Conservation (phyloP, 768 basidiomycete species). For the Podaxis carcinomalis region DNA sequence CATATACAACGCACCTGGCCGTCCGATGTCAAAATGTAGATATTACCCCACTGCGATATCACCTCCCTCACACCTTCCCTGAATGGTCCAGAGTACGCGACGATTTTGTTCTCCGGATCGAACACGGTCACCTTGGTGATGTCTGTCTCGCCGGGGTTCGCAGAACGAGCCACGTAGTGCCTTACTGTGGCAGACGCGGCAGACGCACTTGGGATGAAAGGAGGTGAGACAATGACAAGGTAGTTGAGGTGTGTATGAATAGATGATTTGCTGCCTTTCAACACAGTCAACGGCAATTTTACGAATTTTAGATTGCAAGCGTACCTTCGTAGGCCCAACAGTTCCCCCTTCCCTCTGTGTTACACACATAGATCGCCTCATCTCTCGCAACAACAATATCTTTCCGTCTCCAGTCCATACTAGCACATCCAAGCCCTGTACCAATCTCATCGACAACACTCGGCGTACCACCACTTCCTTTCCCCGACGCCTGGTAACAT, state of each 20-base stretch:
- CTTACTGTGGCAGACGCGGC: slow-evolving; percentile 74
- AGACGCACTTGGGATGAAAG: slow-evolving; percentile 61
- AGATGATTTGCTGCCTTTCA: slow-evolving; percentile 68
- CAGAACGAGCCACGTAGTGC: slow-evolving; percentile 56
- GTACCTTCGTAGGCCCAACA: slow-evolving; percentile 92
- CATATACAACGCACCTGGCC: slow-evolving; percentile 52
- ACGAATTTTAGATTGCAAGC: background rate
- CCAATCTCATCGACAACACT: slow-evolving; percentile 84
- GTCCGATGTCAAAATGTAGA: slow-evolving; percentile 76
- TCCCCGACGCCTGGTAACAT: slow-evolving; percentile 69
- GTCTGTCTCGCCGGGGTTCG: slow-evolving; percentile 45
- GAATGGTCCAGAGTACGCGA: slow-evolving; percentile 80
- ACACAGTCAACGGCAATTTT: background rate
- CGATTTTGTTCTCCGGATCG: slow-evolving; percentile 88
- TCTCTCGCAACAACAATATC: slow-evolving; percentile 85
- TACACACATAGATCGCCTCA: slow-evolving; percentile 88
- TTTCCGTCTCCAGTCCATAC: slow-evolving; percentile 66
- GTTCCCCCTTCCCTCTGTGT: slow-evolving; percentile 73
- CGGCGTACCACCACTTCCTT: slow-evolving; percentile 61
- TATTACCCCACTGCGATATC: slow-evolving; percentile 74
- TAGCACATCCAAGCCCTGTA: slow-evolving; percentile 77
- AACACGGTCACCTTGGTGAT: slow-evolving; percentile 81
- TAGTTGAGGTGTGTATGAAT: slow-evolving; percentile 78
- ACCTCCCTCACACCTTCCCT: slow-evolving; percentile 80
- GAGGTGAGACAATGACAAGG: slow-evolving; percentile 86